Evolutionary conservation across 768 basidiomycete genomes (phyloP), one percentile per base, ranked within the genome.

Genomic region (Lentinula aciculospora): DNA sequence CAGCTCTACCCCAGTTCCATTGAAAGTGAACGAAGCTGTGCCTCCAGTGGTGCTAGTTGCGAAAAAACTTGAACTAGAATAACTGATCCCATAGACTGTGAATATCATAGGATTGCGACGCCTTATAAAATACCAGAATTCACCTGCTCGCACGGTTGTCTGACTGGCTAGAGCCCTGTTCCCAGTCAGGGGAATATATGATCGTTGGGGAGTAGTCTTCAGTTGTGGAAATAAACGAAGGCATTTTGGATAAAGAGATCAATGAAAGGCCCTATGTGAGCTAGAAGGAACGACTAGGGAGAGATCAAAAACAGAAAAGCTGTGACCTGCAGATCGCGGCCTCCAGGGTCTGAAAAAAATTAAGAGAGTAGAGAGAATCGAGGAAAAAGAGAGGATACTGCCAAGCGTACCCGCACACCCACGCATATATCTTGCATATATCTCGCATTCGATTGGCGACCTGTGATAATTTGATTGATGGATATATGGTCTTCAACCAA

Each of bases 1-100:
- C 9, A 83, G 64, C 67, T 74, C 73, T 19, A 83, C 64, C 4
- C 70, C 74, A 10, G 74, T 80, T 15, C 82, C 82, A 42, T 77
- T 77, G 69, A 82, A 83, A 25, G 63, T 58, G 61, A 82, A 75
- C 0, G 69, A 71, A 4, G 69, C 73, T 25, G 59, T 61, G 5
- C 76, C 76, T 8, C 68, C 65, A 21, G 4, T 39, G 25, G 28
- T 29, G 28, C 23, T 57, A 6, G 56, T 37, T 9, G 56, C 56
- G 29, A 48, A 39, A 27, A 57, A 57, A 31, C 56, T 57, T 8
- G 56, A 47, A 39, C 15, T 32, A 48, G 56, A 49, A 49, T 57
- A 57, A 19, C 54, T 56, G n/a, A 29, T 34, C 12, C 17, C 32
- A 53, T 15, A 23, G 3, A 17, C 5, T 25, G 25, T 36, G 23